These are phyloP conservation scores for Thalassia testudinum DNA, from an alignment of 116 monocot species.

Conservation along the genomic window DNA sequence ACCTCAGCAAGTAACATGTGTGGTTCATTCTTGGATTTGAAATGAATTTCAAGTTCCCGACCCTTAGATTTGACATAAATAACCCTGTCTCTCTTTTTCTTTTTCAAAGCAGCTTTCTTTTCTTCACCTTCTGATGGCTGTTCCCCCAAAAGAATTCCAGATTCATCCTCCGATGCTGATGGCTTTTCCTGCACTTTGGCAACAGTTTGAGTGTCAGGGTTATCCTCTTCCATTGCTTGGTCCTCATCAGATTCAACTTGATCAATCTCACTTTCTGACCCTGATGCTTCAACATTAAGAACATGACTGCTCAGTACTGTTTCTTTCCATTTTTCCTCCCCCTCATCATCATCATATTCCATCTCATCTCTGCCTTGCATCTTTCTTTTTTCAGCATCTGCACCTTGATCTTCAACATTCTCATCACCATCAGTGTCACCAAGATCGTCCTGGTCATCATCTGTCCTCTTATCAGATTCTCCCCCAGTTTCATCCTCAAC, in stretches of 20 bases:
- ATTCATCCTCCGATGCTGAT: neutral
- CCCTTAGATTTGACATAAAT: constrained; percentile 20
- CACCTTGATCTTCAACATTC: constrained; percentile 57
- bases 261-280: constrained; percentile 42
- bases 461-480: constrained; percentile 8
- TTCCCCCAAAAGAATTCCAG: neutral
- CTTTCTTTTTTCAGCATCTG: constrained; percentile 73
- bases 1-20: constrained; percentile 77
- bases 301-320: constrained; percentile 8
- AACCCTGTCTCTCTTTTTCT: constrained; percentile 13
- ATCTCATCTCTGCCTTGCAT: constrained; percentile 63
- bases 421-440: constrained; percentile 24
- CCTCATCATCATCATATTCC: constrained; percentile 82
- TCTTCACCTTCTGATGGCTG: constrained; percentile 4
- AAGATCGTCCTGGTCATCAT: constrained; percentile 10
- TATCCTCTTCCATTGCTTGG: constrained; percentile 16
- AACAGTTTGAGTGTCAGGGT: constrained; percentile 3
- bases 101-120: neutral
- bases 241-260: constrained; percentile 33
- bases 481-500: constrained; percentile 29
- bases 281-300: constrained; percentile 23
- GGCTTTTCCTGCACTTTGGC: constrained; percentile 10
- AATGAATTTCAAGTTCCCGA: constrained; percentile 45
- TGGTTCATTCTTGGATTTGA: constrained; percentile 32
- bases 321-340: constrained; percentile 9